phyloP scores from a whole-genome alignment of 2,329 filamentous ascomycete genomes.

The Corniculantispora saksenae region DNA sequence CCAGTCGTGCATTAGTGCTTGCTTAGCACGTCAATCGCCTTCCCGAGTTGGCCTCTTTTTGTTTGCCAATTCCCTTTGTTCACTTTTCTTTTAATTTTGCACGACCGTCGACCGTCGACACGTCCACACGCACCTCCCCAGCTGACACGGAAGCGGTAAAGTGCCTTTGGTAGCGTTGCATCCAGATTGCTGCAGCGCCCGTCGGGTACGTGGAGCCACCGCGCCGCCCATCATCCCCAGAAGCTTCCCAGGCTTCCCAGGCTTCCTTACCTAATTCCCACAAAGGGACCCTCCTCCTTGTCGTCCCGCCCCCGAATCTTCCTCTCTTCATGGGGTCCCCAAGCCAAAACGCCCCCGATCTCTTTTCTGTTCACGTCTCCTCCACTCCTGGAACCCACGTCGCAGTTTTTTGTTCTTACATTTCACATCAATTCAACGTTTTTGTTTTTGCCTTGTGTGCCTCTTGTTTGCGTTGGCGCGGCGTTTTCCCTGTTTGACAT shows the following conservation, averaged over 20 bases:
- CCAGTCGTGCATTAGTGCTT: constrained; percentile 9
- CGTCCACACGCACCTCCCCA: too few relatives aligned
- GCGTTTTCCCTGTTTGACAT: background rate
- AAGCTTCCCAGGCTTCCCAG: too few relatives aligned
- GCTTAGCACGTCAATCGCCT: constrained; percentile 9
- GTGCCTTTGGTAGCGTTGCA: too few relatives aligned
- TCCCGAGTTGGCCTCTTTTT: background rate
- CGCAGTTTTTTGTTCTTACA: background rate
- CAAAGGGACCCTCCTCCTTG: background rate
- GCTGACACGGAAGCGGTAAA: too few relatives aligned
- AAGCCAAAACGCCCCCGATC: constrained; percentile 16
- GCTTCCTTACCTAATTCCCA: constrained; percentile 6
- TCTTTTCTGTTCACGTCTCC: constrained; percentile 10
- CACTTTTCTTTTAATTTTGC: background rate
- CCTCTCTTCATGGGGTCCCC: constrained; percentile 15
- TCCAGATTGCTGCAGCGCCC: too few relatives aligned
- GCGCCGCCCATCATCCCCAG: background rate
- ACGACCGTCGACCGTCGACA: background rate
- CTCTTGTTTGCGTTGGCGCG: background rate
- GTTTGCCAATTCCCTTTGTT: background rate
- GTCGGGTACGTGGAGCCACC: too few relatives aligned
- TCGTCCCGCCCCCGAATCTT: constrained; percentile 14
- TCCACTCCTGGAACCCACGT: constrained; percentile 8
- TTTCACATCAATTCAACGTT: background rate
- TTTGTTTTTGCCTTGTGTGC: background rate